Conservation (phyloP, 2,329 filamentous ascomycete species). For the Lachnellula cervina region DNA sequence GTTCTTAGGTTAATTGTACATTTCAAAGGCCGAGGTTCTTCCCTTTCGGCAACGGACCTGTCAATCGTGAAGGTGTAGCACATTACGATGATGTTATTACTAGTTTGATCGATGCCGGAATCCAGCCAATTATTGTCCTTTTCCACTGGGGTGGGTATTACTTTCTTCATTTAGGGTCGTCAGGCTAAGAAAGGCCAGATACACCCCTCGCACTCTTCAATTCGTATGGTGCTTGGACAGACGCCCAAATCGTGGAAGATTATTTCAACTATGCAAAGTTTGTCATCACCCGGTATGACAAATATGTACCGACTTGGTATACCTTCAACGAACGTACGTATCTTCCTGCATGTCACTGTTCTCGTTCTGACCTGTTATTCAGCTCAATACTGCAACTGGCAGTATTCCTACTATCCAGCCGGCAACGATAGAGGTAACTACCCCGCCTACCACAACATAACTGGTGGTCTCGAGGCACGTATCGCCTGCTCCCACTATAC, state of each 20-base stretch:
- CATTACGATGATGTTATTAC: slow-evolving; percentile 53
- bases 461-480: slow-evolving; percentile 36
- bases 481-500: slow-evolving; percentile 43
- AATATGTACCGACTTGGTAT: slow-evolving; percentile 48
- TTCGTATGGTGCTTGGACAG: slow-evolving; percentile 40
- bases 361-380: slow-evolving; percentile 10
- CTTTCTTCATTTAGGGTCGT: not conserved
- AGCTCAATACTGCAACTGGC: slow-evolving; percentile 44
- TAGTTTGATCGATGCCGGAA: slow-evolving; percentile 44
- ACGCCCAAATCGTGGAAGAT: slow-evolving; percentile 43
- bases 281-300: slow-evolving; percentile 46
- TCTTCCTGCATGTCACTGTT: slow-evolving; percentile 8
- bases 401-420: slow-evolving; percentile 40
- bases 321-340: slow-evolving; percentile 50
- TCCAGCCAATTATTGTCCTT: slow-evolving; percentile 44
- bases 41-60: slow-evolving; percentile 46
- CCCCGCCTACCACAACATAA: slow-evolving; percentile 39
- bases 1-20: slow-evolving; percentile 24
- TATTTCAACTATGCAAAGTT: slow-evolving; percentile 51
- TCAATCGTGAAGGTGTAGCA: slow-evolving; percentile 46
- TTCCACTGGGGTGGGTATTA: slow-evolving; percentile 36
- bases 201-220: slow-evolving; percentile 35
- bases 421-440: slow-evolving; percentile 36
- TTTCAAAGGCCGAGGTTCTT: slow-evolving; percentile 47
- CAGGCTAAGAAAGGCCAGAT: slow-evolving; percentile 13